Base-by-base conservation (phyloP, 441 rosid genomes). In the Isatis lusitanica region DNA sequence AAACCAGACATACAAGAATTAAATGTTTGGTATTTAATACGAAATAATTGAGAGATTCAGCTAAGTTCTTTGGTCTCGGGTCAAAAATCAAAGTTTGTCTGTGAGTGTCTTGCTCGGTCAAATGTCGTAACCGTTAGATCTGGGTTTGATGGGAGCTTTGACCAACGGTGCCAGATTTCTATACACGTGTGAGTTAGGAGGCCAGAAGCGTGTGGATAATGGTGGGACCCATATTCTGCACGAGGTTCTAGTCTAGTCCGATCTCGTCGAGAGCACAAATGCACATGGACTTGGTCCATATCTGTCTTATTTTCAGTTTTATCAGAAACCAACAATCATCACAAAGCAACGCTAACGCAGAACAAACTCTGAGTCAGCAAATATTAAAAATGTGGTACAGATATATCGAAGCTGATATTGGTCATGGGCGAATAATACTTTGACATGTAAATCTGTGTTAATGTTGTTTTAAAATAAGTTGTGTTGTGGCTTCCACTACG, bases 81-180 rank as follows among this genome's bases (percentile, higher is more conserved):
- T 88, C 90, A 88, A 86, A 71, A 52, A 85, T 63, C 70, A 63
- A 63, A 70, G 66, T 36, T 31, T 28, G 72, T 53, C 51, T 55
- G 30, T n/a, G 38, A 58, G 73, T 30, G 53, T 52, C 4, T n/a
- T 33, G 55, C 31, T 50, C 4, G 48, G 80, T 77, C 73, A 77
- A 71, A 59, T 18, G 75, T 77, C 80, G 73, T 59, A 66, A 72
- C 80, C 77, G 80, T 77, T 77, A 36, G 70, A 66, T 71, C 44
- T 71, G 46, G 31, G 48, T 39, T 42, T 62, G 61, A 62, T 46
- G 53, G 52, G 48, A 60, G 38, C 6, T 75, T 62, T 76, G 79
- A 76, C 71, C 61, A 57, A 50, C 67, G 71, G 63, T 76, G 62
- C 18, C 17, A 56, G 57, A 9, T 36, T 6, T 46, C 15, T 9